Base-by-base conservation (phyloP, 139 green algal species). In the Microglena sp. region DNA sequence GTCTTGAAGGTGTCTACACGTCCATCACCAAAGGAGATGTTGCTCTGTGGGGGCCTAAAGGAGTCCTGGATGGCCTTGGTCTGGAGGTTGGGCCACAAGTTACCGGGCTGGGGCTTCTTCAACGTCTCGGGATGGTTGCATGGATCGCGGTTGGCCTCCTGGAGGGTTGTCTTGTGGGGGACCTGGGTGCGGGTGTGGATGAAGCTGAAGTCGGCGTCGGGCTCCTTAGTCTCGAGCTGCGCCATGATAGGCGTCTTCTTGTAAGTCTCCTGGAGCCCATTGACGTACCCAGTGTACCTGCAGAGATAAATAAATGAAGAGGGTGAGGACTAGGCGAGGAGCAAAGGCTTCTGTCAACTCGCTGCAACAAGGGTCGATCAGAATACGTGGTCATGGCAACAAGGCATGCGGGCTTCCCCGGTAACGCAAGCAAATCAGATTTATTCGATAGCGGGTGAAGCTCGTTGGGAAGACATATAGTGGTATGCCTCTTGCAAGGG, bases 201-300 rank as follows among this genome's bases (percentile, higher is more conserved):
- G 70, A 90, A 89, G 31, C 70, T 82, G 32, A 15, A 11, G 8
- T 82, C 69, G 1, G 55, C 55, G 18, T 73, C 36, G 6, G 85
- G 83, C 28, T 77, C 60, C 59, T 76, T 82, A 4, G 73, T 79
- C 66, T 87, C 75, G 29, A 82, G 67, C 70, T 92, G 85, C 6
- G 77, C 72, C 68, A 77, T 75, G 28, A 89, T 72, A 0, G 83
- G 83, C 4, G 82, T 89, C 68, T 86, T 87, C 59, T 82, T 84
- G 66, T 83, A 90, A 4, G 82, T 88, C 63, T 79, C 72, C 32
- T 75, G 69, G 2, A 75, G 54, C 4, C 69, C 69, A 28, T 22
- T 7, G 31, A 60, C 31, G 53, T 60, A 60, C 53, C 53, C 53
- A 33, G 53, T 60, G 53, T 60, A 60, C 18, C 53, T 60, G 53